These are phyloP conservation scores for Fusarium odoratissimum DNA, from an alignment of 2,329 filamentous ascomycete species.

Conservation along the genomic window DNA sequence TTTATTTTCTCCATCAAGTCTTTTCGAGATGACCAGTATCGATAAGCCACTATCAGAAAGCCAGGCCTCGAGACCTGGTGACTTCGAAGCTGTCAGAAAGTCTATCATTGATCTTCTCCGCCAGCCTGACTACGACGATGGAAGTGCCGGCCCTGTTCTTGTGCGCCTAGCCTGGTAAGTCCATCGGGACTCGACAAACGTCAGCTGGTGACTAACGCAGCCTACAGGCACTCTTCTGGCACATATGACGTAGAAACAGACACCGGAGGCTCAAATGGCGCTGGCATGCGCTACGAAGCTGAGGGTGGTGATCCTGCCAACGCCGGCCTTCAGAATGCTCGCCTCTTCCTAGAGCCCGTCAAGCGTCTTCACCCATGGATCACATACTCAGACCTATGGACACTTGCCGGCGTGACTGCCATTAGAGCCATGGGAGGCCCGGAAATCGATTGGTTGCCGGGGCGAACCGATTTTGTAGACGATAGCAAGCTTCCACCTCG, in stretches of 20 bases:
- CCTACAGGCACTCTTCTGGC: constrained; percentile 1
- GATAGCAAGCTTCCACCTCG: constrained; percentile 15
- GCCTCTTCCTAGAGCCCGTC: constrained; percentile 5
- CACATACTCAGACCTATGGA: constrained; percentile 15
- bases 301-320: constrained; percentile 15
- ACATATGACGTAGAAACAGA: constrained; percentile 9
- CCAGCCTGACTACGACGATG: constrained; percentile 8
- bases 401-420: background rate
- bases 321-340: constrained; percentile 11
- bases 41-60: background rate
- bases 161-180: constrained; percentile 10
- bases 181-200: too few relatives aligned
- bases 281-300: constrained; percentile 14
- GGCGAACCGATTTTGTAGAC: constrained; percentile 6
- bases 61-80: background rate
- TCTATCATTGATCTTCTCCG: background rate
- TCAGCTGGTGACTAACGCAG: background rate
- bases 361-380: constrained; percentile 11
- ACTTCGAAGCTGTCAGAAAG: background rate
- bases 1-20: background rate
- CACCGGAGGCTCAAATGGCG: constrained; percentile 4
- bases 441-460: background rate
- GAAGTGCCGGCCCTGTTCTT: constrained; percentile 9
- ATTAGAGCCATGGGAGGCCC: constrained; percentile 1
- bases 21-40: background rate